Evolutionary conservation across 169 alveolate species (phyloP).

Genomic region (Plasmodium ovale): DNA sequence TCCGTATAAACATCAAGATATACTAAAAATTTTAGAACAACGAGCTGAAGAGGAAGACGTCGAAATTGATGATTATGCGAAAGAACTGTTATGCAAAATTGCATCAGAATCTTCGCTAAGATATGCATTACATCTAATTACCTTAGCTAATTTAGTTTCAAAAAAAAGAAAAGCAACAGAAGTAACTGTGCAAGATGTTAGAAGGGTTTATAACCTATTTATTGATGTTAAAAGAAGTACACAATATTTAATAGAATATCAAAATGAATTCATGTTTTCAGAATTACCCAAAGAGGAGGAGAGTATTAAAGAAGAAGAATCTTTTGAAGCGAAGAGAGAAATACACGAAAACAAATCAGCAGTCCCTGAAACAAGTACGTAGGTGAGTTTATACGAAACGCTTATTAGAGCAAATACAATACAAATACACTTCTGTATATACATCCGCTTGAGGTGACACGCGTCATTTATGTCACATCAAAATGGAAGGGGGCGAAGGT

Average conservation of each 20-base stretch:
- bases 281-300: slow-evolving; percentile 82
- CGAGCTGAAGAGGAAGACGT: slow-evolving; percentile 99
- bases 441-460: too few relatives aligned
- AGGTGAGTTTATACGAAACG: neutral
- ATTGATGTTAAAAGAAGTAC: slow-evolving; percentile 97
- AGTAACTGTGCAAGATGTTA: slow-evolving; percentile 96
- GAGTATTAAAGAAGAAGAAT: slow-evolving; percentile 25
- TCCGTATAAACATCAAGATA: slow-evolving; percentile 95
- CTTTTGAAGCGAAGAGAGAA: slow-evolving; percentile 69
- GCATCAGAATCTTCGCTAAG: slow-evolving; percentile 96
- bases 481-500: too few relatives aligned
- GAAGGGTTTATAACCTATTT: slow-evolving; percentile 95
- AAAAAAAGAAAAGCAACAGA: slow-evolving; percentile 92
- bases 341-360: slow-evolving; percentile 44
- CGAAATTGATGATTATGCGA: slow-evolving; percentile 96
- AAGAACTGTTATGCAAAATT: slow-evolving; percentile 95
- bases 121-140: slow-evolving; percentile 94
- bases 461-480: too few relatives aligned
- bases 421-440: neutral
- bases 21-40: slow-evolving; percentile 93
- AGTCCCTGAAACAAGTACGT: neutral
- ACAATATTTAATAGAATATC: slow-evolving; percentile 94
- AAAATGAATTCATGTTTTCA: slow-evolving; percentile 93
- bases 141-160: slow-evolving; percentile 91
- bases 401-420: neutral